Evolutionary conservation across 2,329 filamentous ascomycete genomes (phyloP).

Genomic region (Aspergillus sojae): DNA sequence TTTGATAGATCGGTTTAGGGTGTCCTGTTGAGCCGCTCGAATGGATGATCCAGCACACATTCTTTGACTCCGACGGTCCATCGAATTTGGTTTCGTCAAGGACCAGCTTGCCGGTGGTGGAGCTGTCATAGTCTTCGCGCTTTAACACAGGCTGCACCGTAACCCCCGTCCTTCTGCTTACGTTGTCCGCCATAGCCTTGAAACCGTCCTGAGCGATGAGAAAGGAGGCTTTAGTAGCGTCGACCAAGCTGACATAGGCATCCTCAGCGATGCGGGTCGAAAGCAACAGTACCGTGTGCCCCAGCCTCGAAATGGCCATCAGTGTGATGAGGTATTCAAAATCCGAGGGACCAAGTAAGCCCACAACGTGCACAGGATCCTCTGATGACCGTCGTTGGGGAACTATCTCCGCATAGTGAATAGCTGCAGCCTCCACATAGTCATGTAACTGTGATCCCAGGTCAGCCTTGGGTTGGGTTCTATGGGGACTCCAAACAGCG

Average conservation of each 20-base stretch:
- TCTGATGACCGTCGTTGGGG: constrained; percentile 21
- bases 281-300: constrained; percentile 28
- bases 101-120: not conserved
- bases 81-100: constrained; percentile 23
- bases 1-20: constrained; percentile 65
- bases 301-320: constrained; percentile 24
- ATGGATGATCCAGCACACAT: constrained; percentile 51
- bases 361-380: constrained; percentile 27
- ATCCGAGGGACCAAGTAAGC: constrained; percentile 26
- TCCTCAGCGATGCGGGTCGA: constrained; percentile 28
- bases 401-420: constrained; percentile 20
- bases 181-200: constrained; percentile 24
- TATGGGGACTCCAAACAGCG: not conserved
- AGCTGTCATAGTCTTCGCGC: constrained; percentile 7
- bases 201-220: constrained; percentile 23
- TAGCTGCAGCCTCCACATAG: constrained; percentile 22
- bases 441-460: constrained; percentile 15
- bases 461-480: not conserved
- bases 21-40: constrained; percentile 62
- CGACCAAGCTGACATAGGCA: constrained; percentile 24
- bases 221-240: constrained; percentile 24
- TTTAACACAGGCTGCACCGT: constrained; percentile 19
- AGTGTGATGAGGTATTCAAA: constrained; percentile 29
- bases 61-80: constrained; percentile 28
- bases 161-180: constrained; percentile 21